Conservation (phyloP, 257 asterid species). For the Fraxinus americana region DNA sequence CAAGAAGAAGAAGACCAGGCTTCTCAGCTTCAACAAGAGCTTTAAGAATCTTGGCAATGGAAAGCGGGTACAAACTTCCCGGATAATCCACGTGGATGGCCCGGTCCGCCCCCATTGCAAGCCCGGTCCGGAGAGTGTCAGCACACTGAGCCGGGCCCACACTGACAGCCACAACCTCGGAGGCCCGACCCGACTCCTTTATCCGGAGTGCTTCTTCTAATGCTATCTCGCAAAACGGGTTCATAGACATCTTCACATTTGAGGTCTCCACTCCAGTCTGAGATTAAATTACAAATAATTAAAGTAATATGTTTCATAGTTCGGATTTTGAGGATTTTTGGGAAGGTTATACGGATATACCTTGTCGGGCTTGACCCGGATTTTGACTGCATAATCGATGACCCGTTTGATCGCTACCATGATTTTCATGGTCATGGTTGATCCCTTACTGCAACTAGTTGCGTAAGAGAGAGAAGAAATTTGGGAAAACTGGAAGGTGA, state of each 20-base stretch:
- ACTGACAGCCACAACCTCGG: conserved; percentile 88
- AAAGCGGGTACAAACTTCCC: conserved; percentile 69
- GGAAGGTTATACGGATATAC: conserved; percentile 25
- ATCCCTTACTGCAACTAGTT: background rate
- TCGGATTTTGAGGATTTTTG: background rate
- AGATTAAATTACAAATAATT: conserved; percentile 17
- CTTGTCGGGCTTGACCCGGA: conserved; percentile 91
- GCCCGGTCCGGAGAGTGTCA: conserved; percentile 91
- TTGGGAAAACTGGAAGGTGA: no score
- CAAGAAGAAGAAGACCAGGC: conserved; percentile 80
- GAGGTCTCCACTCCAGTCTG: conserved; percentile 90
- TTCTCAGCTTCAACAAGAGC: conserved; percentile 83
- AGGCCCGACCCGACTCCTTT: conserved; percentile 81
- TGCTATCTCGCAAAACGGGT: conserved; percentile 96
- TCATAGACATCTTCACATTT: conserved; percentile 97
- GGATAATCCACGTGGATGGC: conserved; percentile 82
- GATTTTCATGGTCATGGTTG: conserved; percentile 82
- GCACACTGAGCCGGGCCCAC: conserved; percentile 77
- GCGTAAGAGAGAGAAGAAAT: no score
- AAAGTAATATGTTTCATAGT: background rate
- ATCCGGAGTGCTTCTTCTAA: conserved; percentile 88
- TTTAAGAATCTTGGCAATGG: conserved; percentile 83
- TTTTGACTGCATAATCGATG: conserved; percentile 92
- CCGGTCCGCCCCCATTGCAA: conserved; percentile 99
- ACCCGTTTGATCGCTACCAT: conserved; percentile 91